Base-by-base conservation (phyloP, 1,284 basidiomycete genomes). In the Rhodotorula sp. region DNA sequence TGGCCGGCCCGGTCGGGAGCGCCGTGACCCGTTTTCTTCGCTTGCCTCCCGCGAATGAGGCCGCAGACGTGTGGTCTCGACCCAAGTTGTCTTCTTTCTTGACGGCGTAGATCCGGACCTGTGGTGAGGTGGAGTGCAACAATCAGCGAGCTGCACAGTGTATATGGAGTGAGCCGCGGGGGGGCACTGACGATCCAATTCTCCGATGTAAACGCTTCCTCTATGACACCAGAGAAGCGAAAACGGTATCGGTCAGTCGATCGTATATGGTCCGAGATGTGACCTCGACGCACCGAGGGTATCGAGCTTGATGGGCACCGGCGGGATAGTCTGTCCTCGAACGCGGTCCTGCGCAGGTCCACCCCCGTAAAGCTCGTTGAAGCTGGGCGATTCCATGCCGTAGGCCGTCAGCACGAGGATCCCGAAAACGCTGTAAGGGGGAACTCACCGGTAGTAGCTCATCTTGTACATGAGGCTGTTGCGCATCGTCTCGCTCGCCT, bases 181-280 rank as follows among this genome's bases (percentile, higher is more conserved):
- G 43, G 31, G 46, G 39, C 39, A 83, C 89, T 82, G 79, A 93
- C 93, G 78, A 97, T 95, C 95, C 94, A 97, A 83, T 97, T 97
- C 84, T 97, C 94, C 15, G 92, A 93, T 3, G 94, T 97, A 84
- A 94, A 97, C 14, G 93, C 94, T 82, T 97, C 94, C 77, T 97
- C 92, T 91, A 78, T 43, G 39, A 12, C 39, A 39, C 34, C 5
- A 51, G 61, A 1, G 48, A 5, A 3, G 70, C 74, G 12, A 61
- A 5, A 18, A 21, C 47, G 20, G 18, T 21, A 65, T 67, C 62
- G 71, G 66, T 57, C 54, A 56, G 78, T 68, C 59, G 61, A 69
- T 15, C 18, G 31, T 20, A 58, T 10, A 10, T 29, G 16, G 29
- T 5, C 10, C 14, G 26, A 26, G 26, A 21, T 14, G 14, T 29